Base-by-base conservation (phyloP, 805 yeast genomes). In the Candida methanosorbosa region DNA sequence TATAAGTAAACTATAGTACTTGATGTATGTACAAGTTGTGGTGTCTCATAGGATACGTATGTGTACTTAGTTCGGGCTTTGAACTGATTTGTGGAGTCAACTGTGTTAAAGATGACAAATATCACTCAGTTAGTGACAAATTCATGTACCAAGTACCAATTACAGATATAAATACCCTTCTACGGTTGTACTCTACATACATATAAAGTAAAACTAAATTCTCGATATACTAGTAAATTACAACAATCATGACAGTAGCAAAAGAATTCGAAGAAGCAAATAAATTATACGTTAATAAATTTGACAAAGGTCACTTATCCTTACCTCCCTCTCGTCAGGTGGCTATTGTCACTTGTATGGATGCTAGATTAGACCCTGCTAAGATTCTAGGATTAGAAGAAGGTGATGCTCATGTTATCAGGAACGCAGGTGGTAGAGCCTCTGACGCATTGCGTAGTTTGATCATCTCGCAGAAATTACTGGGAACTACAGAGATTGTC, bases 341-440 rank as follows among this genome's bases (percentile, higher is more conserved):
- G 16, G 57, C 61, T 3, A 53, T 64, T 20, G 50, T 64, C 14
- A 49, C 52, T 0, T 64, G 69, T 41, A 64, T 64, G 65, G 67
- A 62, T 49, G 66, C 66, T 4, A 46, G 67, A 42, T 46, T 62
- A 28, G 64, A 57, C 37, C 66, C 66, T 9, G 63, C 66, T 1
- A 51, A 41, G 15, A 48, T 56, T 4, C 40, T 61, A 14, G 66
- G 66, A 7, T 38, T 62, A 18, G 45, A 56, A 18, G 61, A 56
- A 41, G 69, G 68, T 15, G 69, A 64, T 32, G 66, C 63, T 8
- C 69, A 64, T 45, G 65, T 64, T 5, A 59, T 64, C 24, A 50
- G 68, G 41, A 64, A 64, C 39, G 69, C 69, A 12, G 69, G 69
- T 12, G 69, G 69, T 3, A 45, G 68, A 41, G 58, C 66, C 1